phyloP scores from a whole-genome alignment of 176 grass and related monocot genomes.

The Pontederia paniculata region DNA sequence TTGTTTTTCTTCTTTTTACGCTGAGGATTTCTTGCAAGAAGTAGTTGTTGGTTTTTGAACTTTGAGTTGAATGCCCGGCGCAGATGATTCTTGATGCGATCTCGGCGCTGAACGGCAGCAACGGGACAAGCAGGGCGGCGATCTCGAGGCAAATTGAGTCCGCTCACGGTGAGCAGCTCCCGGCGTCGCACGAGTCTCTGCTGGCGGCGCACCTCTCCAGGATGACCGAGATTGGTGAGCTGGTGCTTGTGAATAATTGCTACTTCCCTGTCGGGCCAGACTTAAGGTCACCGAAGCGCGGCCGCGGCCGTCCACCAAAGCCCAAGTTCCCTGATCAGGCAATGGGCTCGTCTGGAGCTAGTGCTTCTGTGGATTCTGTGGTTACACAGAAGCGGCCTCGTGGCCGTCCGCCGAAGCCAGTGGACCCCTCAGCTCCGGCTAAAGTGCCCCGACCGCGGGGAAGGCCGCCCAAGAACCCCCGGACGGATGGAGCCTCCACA shows the following conservation, averaged over 20 bases:
- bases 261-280: background rate
- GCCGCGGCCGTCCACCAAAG: background rate
- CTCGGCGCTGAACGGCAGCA: constrained; percentile 7
- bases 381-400: constrained; percentile 4
- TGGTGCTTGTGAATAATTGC: constrained; percentile 11
- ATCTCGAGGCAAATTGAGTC: constrained; percentile 27
- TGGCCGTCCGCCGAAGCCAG: constrained; percentile 21
- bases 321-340: constrained; percentile 11
- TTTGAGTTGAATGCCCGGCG: background rate
- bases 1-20: too few relatives aligned
- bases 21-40: background rate
- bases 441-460: constrained; percentile 14
- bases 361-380: background rate
- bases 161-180: constrained; percentile 6
- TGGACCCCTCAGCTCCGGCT: background rate
- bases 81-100: constrained; percentile 36
- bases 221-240: constrained; percentile 4
- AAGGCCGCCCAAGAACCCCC: constrained; percentile 4
- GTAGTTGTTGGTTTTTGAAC: too few relatives aligned
- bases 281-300: background rate
- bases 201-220: constrained; percentile 19
- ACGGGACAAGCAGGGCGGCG: constrained; percentile 16
- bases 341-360: background rate
- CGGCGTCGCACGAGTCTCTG: constrained; percentile 16
- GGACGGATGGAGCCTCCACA: background rate